Conservation (phyloP, 352 stramenopile genomes). For the Phytopythium cucurbitacearum region DNA sequence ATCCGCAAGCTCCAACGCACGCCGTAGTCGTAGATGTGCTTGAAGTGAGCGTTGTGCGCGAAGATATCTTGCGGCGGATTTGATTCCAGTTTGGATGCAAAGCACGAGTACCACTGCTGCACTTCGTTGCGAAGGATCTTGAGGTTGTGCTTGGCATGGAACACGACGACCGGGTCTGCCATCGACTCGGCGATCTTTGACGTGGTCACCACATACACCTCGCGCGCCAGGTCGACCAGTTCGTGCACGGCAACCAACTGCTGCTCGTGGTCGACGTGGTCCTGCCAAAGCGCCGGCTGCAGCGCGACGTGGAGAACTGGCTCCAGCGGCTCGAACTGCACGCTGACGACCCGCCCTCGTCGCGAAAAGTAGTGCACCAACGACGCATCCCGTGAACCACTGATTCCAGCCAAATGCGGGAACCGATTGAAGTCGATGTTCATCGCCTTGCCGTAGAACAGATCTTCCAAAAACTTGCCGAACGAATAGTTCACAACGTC, state of each 20-base stretch:
- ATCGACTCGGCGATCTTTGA: slow-evolving; percentile 77
- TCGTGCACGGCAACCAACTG: slow-evolving; percentile 66
- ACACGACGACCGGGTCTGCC: slow-evolving; percentile 59
- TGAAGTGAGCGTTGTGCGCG: slow-evolving; percentile 74
- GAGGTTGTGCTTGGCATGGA: slow-evolving; percentile 65
- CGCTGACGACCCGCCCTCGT: slow-evolving; percentile 62
- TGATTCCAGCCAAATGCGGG: slow-evolving; percentile 50
- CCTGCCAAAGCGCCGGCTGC: slow-evolving; percentile 77
- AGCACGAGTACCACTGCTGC: slow-evolving; percentile 81
- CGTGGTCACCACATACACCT: slow-evolving; percentile 75
- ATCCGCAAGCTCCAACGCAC: slow-evolving; percentile 76
- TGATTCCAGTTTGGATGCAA: slow-evolving; percentile 62
- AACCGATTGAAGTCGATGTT: slow-evolving; percentile 62
- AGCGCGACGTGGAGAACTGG: slow-evolving; percentile 81
- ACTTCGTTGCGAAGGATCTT: slow-evolving; percentile 80
- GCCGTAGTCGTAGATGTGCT: slow-evolving; percentile 77
- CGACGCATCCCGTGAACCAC: slow-evolving; percentile 55
- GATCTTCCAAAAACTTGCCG: slow-evolving; percentile 82
- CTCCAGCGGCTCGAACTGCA: slow-evolving; percentile 74
- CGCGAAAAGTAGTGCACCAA: slow-evolving; percentile 80
- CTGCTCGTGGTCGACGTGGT: slow-evolving; percentile 67
- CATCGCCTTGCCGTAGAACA: slow-evolving; percentile 83
- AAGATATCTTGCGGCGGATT: slow-evolving; percentile 77
- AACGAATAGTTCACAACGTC: slow-evolving; percentile 87
- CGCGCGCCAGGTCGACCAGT: slow-evolving; percentile 61